Evolutionary conservation across 345 rosid species (phyloP).

Genomic region (Theobroma cacao): DNA sequence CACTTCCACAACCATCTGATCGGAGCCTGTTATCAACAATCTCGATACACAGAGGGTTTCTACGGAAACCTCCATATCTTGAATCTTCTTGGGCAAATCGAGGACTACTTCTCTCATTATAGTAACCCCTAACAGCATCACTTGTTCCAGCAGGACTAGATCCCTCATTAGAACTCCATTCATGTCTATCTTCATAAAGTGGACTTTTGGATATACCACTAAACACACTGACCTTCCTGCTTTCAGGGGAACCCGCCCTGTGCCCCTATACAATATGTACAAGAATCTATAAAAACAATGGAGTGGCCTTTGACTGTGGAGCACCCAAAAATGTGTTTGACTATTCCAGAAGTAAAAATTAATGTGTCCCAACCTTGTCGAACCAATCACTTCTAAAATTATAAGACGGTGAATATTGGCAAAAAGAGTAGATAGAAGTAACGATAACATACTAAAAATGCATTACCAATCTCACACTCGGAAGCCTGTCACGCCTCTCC

Average conservation of each 20-base stretch:
- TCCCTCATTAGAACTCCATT: slow-evolving; percentile 27
- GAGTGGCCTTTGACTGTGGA: neutral
- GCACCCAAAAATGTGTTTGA: neutral
- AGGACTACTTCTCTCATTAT: slow-evolving; percentile 60
- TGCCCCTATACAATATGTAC: slow-evolving; percentile 35
- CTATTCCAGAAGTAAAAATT: neutral
- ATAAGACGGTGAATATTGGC: neutral
- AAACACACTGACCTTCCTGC: slow-evolving; percentile 33
- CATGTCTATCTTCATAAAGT: slow-evolving; percentile 35
- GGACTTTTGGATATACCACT: slow-evolving; percentile 45
- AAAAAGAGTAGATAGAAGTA: neutral
- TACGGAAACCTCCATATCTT: slow-evolving; percentile 46
- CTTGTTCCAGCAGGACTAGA: slow-evolving; percentile 35
- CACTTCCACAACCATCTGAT: neutral
- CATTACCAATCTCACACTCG: slow-evolving; percentile 52
- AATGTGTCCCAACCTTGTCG: neutral
- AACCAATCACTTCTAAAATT: neutral
- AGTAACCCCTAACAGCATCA: slow-evolving; percentile 40
- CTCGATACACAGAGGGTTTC: slow-evolving; percentile 64
- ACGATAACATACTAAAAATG: neutral
- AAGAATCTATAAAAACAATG: slow-evolving; percentile 7
- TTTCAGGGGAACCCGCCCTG: slow-evolving; percentile 39
- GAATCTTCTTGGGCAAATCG: slow-evolving; percentile 38
- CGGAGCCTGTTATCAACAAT: slow-evolving; percentile 31
- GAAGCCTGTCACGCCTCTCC: slow-evolving; percentile 46